Conservation (phyloP, 177 flowering plant species). For the Vitis hybrid region DNA sequence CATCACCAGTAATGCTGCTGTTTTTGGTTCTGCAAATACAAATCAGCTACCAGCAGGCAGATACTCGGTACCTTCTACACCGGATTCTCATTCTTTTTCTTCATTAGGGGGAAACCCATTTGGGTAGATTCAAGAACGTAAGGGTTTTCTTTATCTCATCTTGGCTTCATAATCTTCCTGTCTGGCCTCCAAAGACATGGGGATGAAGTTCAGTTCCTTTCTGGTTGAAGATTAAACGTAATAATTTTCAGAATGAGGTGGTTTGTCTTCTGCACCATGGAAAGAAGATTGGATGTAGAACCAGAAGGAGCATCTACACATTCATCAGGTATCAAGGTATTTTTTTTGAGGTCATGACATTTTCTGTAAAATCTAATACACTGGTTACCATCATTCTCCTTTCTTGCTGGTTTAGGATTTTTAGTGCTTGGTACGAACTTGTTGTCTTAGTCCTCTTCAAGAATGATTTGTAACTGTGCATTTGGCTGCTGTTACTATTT, state of each 20-base stretch:
- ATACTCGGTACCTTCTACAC: constrained; percentile 8
- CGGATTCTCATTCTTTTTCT: constrained; percentile 13
- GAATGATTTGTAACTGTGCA: not conserved
- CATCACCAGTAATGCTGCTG: constrained; percentile 1
- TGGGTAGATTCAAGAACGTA: constrained; percentile 17
- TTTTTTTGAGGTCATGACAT: no score
- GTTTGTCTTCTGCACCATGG: not conserved
- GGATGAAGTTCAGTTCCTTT: not conserved
- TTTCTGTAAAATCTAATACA: no score
- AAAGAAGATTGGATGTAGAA: not conserved
- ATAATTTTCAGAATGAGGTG: not conserved
- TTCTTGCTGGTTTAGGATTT: not conserved
- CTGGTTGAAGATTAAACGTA: not conserved
- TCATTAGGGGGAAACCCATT: constrained; percentile 32
- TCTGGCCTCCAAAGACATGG: not conserved
- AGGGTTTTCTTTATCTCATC: not conserved
- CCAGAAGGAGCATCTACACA: not conserved
- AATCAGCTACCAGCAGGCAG: constrained; percentile 12
- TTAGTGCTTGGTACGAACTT: not conserved
- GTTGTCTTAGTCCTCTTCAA: not conserved
- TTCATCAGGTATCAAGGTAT: not conserved
- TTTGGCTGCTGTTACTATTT: not conserved
- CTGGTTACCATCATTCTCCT: not conserved
- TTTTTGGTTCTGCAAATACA: constrained; percentile 12
- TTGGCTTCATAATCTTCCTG: not conserved